Conservation (phyloP, 208 protist genomes). For the Leishmania braziliensis region DNA sequence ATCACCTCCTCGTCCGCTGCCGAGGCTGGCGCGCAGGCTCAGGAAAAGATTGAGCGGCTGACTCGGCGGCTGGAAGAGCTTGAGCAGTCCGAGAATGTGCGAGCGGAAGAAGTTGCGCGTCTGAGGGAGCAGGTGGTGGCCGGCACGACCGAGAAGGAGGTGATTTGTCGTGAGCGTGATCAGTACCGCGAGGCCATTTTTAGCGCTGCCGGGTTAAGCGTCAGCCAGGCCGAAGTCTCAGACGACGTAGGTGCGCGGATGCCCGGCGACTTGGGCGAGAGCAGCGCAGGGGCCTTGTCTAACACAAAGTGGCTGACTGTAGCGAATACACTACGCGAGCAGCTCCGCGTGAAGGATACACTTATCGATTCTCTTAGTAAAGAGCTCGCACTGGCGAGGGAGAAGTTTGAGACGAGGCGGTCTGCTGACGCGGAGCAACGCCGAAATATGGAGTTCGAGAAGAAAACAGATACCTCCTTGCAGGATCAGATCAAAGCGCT, state of each 20-base stretch:
- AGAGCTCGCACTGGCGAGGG: slow-evolving; percentile 41
- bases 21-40: slow-evolving; percentile 25
- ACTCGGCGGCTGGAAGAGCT: slow-evolving; percentile 64
- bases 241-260: slow-evolving; percentile 1
- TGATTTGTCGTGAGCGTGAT: slow-evolving; percentile 71
- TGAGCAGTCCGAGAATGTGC: slow-evolving; percentile 65
- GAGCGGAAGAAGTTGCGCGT: slow-evolving; percentile 37
- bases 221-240: neutral
- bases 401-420: slow-evolving; percentile 47
- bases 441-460: slow-evolving; percentile 17
- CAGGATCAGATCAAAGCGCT: slow-evolving; percentile 40
- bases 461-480: slow-evolving; percentile 6
- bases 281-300: slow-evolving; percentile 14
- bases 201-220: slow-evolving; percentile 30
- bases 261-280: slow-evolving; percentile 12
- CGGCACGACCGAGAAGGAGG: slow-evolving; percentile 54
- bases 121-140: slow-evolving; percentile 69
- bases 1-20: slow-evolving; percentile 30
- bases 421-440: slow-evolving; percentile 18
- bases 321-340: slow-evolving; percentile 66
- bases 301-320: slow-evolving; percentile 50
- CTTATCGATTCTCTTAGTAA: slow-evolving; percentile 68
- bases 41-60: slow-evolving; percentile 40
- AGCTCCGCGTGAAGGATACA: slow-evolving; percentile 72
- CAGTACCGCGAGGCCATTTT: slow-evolving; percentile 83